Base-by-base conservation (phyloP, 257 asterid genomes). In the Primulina tabacum region DNA sequence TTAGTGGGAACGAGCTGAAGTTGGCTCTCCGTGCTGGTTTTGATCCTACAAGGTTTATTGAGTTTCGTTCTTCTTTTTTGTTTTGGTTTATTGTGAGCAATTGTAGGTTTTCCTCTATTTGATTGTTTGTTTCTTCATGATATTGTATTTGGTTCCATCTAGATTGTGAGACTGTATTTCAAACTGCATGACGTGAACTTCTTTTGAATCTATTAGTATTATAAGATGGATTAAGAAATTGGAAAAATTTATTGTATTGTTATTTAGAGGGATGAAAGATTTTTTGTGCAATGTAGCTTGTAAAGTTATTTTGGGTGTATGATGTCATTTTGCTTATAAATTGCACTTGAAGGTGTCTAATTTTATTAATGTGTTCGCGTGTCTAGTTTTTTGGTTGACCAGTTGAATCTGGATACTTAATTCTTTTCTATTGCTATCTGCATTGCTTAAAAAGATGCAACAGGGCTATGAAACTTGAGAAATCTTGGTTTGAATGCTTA, bases 1-100 rank as follows among this genome's bases (percentile, higher is more conserved):
- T 93, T 37, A 93, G 98, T 67, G 98, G 97, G 64, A 93, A 93
- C 78, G 97, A 93, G 82, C 95, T 93, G 57, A 93, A 75, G 70
- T 66, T 90, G 75, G 98, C 98, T 29, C 86, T 93, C 10, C 82
- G 62, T 67, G 90, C 96, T 74, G 97, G 97, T 5, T 93, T 90
- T 78, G 96, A 93, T 83, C 98, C 96, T 33, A 86, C 90, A 1
- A 89, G 81, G 98, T 92, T 24, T 38, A 38, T 0, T 43, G 55
- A 2, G 14, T 79, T 72, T 68, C 1, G 17, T 11, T 29, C 43
- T 0, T 4, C 28, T 12, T 21, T 0, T 28, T 53, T 70, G 21
- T 8, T 40, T 38, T 21, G 18, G 28, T 4, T 21, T 50, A 29
- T 11, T 32, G 5, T 60, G 61, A 50, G 20, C 57, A 1, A 16